Percentiles rank a stretch among this genome's conserved stretches.
Evolutionary conservation across 2,329 filamentous ascomycete species (phyloP).

Genomic region (Fusarium chlamydosporum): DNA sequence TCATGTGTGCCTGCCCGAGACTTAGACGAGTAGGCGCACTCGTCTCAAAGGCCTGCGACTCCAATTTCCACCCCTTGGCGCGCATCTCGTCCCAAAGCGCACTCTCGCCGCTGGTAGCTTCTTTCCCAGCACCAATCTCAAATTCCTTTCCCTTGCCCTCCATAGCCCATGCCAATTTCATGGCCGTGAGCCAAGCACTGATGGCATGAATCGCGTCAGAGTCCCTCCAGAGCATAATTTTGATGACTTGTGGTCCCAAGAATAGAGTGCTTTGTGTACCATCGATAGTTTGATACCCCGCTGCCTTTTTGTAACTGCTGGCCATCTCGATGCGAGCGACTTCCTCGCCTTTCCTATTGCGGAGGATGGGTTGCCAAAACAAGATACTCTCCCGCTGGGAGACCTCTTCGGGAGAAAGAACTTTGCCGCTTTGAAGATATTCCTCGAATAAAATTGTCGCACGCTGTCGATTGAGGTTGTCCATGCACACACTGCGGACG

Average conservation of each 20-base stretch:
- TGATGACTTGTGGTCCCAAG: constrained; percentile 52
- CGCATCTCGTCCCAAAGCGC: constrained; percentile 52
- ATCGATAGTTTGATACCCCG: constrained; percentile 50
- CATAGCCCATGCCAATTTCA: constrained; percentile 57
- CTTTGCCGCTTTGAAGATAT: constrained; percentile 63
- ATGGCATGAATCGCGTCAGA: constrained; percentile 52
- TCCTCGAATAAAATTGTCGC: constrained; percentile 81
- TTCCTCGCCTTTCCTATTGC: constrained; percentile 48
- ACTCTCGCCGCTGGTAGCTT: constrained; percentile 18
- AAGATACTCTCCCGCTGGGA: constrained; percentile 76
- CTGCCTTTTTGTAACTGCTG: constrained; percentile 58
- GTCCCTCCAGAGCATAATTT: constrained; percentile 55
- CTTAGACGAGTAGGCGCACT: constrained; percentile 54
- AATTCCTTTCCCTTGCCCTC: constrained; percentile 40
- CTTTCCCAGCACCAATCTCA: constrained; percentile 32
- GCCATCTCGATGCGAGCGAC: constrained; percentile 60
- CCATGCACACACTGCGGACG: constrained; percentile 86
- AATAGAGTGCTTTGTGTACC: constrained; percentile 52
- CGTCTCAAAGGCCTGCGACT: constrained; percentile 57
- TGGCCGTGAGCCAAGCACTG: constrained; percentile 56
- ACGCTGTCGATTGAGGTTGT: constrained; percentile 86
- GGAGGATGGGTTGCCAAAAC: constrained; percentile 55
- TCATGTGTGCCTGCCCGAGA: constrained; percentile 44
- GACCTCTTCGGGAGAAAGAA: constrained; percentile 76
- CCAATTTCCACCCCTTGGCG: constrained; percentile 55